Base-by-base conservation (phyloP, 148 eudicot genomes). In the Oxyria digyna region DNA sequence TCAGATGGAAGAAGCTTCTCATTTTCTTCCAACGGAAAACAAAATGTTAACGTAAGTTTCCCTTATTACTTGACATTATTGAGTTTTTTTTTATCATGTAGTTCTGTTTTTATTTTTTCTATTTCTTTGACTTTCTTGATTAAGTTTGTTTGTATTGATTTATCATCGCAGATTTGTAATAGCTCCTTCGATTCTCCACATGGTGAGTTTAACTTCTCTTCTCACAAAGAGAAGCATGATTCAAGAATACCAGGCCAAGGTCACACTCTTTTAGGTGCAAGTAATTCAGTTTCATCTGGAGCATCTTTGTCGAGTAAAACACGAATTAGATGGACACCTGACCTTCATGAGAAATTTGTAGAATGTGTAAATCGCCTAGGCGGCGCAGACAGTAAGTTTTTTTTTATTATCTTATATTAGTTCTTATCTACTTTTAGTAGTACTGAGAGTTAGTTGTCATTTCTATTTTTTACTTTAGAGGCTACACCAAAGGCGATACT, bases 401-500 rank as follows among this genome's bases (percentile, higher is more conserved):
- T n/a, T 71, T 15, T 45, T 38, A 41, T 66, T 24, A 9, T 12
- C 15, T 37, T 65, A n/a, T 64, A 24, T 54, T 8, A 57, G 35
- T 52, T 59, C 37, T 14, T 9, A 29, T 27, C 38, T 26, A 27
- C 6, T 31, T 31, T 55, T 27, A 26, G 63, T 57, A 26, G 35
- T 10, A 59, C 37, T 59, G 65, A 14, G 18, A 52, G 9, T 10
- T 24, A 38, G 31, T 31, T 59, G 35, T 72, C 67, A 71, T 72
- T 32, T 62, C 45, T 21, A 15, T 73, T 21, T 41, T 17, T 66
- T 37, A 66, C 46, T 69, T 54, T 21, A 92, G 97, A 89, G 85
- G 97, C 97, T 73, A 92, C 97, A 21, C 97, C 97, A 43, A 92
- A 92, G 84, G 87, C 93, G 57, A 85, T 92, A 73, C 75, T 92